phyloP scores from a whole-genome alignment of 352 stramenopile genomes.

The Peronospora farinosa region DNA sequence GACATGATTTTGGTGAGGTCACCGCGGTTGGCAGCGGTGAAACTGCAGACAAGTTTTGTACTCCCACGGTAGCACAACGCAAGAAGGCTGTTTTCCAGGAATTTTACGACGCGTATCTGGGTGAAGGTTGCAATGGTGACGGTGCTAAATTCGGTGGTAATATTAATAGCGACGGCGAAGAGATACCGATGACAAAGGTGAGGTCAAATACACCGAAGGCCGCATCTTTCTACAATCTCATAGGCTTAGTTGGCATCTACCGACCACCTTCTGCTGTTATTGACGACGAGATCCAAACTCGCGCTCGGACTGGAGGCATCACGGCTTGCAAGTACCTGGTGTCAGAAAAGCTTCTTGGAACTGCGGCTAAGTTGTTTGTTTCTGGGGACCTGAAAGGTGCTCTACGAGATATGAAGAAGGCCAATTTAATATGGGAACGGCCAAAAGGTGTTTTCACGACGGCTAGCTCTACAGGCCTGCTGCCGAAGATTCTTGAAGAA shows the following conservation, averaged over 20 bases:
- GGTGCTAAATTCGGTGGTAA: neutral
- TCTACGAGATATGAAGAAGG: slow-evolving; percentile 19
- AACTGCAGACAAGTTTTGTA: slow-evolving; percentile 11
- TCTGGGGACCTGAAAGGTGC: slow-evolving; percentile 20
- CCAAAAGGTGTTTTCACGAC: slow-evolving; percentile 10
- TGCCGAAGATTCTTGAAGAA: slow-evolving; percentile 19
- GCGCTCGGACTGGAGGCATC: slow-evolving; percentile 16
- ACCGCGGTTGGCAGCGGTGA: slow-evolving; percentile 1
- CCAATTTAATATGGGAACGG: slow-evolving; percentile 28
- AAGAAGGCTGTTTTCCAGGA: slow-evolving; percentile 17
- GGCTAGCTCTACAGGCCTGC: slow-evolving; percentile 5
- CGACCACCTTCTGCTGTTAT: slow-evolving; percentile 24
- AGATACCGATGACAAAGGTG: slow-evolving; percentile 9
- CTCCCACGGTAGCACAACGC: slow-evolving; percentile 8
- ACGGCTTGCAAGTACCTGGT: slow-evolving; percentile 29
- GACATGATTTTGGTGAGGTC: slow-evolving; percentile 15
- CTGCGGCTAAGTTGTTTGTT: slow-evolving; percentile 10
- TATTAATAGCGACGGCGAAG: slow-evolving; percentile 5
- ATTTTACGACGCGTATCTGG: slow-evolving; percentile 25
- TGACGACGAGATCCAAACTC: slow-evolving; percentile 21
- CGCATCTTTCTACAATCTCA: slow-evolving; percentile 12
- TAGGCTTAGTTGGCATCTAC: slow-evolving; percentile 15
- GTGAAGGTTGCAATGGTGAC: slow-evolving; percentile 6
- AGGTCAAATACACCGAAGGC: slow-evolving; percentile 11
- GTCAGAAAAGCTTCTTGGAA: slow-evolving; percentile 15